Conservation (phyloP, 2,329 filamentous ascomycete genomes). For the Aspergillus pseudoterreus region DNA sequence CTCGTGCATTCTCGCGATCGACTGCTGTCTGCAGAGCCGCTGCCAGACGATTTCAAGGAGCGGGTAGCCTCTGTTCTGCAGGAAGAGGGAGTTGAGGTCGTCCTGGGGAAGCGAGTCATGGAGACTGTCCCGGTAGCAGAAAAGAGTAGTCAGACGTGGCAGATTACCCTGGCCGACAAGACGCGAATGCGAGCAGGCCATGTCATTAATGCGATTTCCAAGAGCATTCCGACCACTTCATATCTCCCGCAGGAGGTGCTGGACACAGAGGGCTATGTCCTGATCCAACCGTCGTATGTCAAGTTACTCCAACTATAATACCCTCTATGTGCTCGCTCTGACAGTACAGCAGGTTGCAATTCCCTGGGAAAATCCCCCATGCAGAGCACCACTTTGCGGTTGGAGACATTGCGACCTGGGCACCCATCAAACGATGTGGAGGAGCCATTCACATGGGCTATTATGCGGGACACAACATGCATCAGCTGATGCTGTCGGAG, state of each 20-base stretch:
- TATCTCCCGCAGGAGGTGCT: constrained; percentile 60
- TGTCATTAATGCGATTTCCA: constrained; percentile 67
- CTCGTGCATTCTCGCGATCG: constrained; percentile 69
- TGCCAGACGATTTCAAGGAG: constrained; percentile 65
- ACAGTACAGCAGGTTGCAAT: constrained; percentile 46
- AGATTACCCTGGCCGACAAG: constrained; percentile 59
- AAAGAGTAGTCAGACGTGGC: constrained; percentile 16
- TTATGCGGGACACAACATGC: constrained; percentile 62
- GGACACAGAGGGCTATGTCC: constrained; percentile 64
- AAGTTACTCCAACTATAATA: neutral
- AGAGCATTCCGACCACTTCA: constrained; percentile 57
- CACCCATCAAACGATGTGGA: constrained; percentile 76
- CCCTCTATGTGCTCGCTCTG: neutral
- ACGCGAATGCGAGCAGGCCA: constrained; percentile 58
- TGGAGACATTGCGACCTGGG: constrained; percentile 68
- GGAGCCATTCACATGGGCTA: constrained; percentile 72
- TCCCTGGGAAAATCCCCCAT: constrained; percentile 54
- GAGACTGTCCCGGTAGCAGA: constrained; percentile 18
- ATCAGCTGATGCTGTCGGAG: constrained; percentile 56
- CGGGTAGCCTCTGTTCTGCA: constrained; percentile 55
- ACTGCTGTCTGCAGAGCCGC: constrained; percentile 68
- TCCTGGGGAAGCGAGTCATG: constrained; percentile 25
- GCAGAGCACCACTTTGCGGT: constrained; percentile 61
- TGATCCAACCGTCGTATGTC: constrained; percentile 51
- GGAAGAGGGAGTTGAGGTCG: constrained; percentile 55